Evolutionary conservation across 257 asterid species (phyloP).

Genomic region (Cordia subcordata): DNA sequence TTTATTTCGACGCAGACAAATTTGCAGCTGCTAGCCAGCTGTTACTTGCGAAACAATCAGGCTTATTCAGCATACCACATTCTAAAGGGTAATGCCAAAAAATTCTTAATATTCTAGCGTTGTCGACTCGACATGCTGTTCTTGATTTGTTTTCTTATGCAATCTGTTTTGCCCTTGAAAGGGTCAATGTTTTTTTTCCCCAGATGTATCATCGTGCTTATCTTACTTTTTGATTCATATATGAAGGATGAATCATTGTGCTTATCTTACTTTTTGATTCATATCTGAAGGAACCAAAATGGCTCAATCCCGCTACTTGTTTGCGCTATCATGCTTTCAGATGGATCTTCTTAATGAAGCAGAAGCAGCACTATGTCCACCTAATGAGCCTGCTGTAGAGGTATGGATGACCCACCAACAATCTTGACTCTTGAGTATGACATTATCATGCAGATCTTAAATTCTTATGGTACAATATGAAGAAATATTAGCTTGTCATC

Average conservation of each 20-base stretch:
- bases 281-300: slow-evolving; percentile 54
- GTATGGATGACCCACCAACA: slow-evolving; percentile 23
- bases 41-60: slow-evolving; percentile 90
- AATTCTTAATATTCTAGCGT: neutral
- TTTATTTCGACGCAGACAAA: slow-evolving; percentile 58
- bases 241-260: slow-evolving; percentile 27
- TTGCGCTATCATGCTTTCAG: slow-evolving; percentile 90
- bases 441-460: neutral
- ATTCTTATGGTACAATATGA: neutral
- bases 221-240: slow-evolving; percentile 15
- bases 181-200: slow-evolving; percentile 1
- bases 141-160: neutral
- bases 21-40: slow-evolving; percentile 75
- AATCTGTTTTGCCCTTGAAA: neutral
- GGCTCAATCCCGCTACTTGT: slow-evolving; percentile 93
- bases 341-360: slow-evolving; percentile 93
- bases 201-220: slow-evolving; percentile 12
- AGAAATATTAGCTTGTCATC: neutral
- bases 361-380: slow-evolving; percentile 63
- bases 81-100: slow-evolving; percentile 56
- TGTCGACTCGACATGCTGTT: neutral
- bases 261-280: slow-evolving; percentile 15
- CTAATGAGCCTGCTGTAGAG: slow-evolving; percentile 71
- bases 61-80: slow-evolving; percentile 85
- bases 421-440: neutral